Evolutionary conservation across 192 early-diverging fungal species (phyloP), one percentile per base, ranked within the genome.

Genomic region (Chytriomyces hyalinus): DNA sequence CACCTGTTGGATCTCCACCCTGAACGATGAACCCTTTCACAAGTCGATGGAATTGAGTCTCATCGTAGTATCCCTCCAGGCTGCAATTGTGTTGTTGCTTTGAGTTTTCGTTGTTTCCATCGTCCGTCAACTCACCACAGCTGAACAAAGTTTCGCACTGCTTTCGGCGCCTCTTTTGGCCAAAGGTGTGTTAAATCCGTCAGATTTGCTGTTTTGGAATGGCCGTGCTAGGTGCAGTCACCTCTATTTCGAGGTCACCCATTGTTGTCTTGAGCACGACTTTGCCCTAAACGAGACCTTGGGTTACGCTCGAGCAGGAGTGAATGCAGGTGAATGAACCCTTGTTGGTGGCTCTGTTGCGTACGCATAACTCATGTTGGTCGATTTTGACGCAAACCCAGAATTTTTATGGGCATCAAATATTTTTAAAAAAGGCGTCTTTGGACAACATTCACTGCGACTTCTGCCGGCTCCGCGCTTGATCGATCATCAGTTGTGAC

Each of bases 131-230:
- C 78, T 57, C 49, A 81, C 82, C 85, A 93, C 8, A 98, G 86
- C 77, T 98, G 96, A 10, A 98, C 83, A 89, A 98, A 98, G 83
- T 98, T 98, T n/a, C 96, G 87, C 73, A 92, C 91, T 9, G 97
- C 91, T 70, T 92, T 93, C 0, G 97, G 97, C 0, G 93, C 78
- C 80, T 98, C 96, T 72, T 96, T 97, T 22, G 93, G 85, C 94
- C 95, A 98, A 62, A 87, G 67, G 80, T 84, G 61, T 49, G 20
- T 11, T 47, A 9, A 43, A 22, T 49, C 5, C 28, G 48, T 24
- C 44, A n/a, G 9, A 63, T 28, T 15, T 11, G 59, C 48, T 20
- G 49, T 51, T 36, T 68, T 13, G 13, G 26, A 76, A 51, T 20
- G 28, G 11, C 64, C 36, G 4, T 26, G 1, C 24, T 2, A 28